phyloP scores from a whole-genome alignment of 1,139 yeast species.

The Wickerhamomyces sp. region DNA sequence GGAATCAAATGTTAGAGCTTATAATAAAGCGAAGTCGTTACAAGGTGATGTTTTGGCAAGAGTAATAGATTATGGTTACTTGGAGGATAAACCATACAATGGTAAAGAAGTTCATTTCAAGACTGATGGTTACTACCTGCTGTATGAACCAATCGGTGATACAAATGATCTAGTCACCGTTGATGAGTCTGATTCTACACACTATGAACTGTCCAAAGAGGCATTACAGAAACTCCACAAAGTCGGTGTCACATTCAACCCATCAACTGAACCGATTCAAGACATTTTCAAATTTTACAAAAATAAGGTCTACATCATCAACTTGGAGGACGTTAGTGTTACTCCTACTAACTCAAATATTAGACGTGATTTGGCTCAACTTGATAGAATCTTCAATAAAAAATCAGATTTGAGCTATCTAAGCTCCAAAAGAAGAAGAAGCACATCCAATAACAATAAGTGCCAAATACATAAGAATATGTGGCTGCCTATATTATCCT shows the following conservation, averaged over 20 bases:
- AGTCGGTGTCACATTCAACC: conserved; percentile 18
- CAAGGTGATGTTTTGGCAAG: conserved; percentile 21
- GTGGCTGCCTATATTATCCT: background rate
- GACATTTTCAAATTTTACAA: conserved; percentile 18
- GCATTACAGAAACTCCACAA: conserved; percentile 15
- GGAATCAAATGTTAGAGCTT: conserved; percentile 19
- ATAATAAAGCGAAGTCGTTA: conserved; percentile 9
- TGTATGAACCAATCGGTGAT: conserved; percentile 19
- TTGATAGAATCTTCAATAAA: conserved; percentile 13
- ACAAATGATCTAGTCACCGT: conserved; percentile 11
- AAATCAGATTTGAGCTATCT: conserved; percentile 2
- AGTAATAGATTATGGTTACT: conserved; percentile 20
- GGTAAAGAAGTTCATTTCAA: conserved; percentile 15
- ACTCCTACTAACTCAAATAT: conserved; percentile 2
- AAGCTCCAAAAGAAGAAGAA: conserved; percentile 1
- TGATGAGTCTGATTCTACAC: conserved; percentile 8
- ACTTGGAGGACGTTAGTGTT: conserved; percentile 16
- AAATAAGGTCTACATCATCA: conserved; percentile 16
- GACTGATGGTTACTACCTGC: conserved; percentile 22
- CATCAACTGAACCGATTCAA: conserved; percentile 7
- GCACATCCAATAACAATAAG: background rate
- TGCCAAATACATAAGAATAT: background rate
- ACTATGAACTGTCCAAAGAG: conserved; percentile 13
- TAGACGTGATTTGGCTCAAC: conserved; percentile 11
- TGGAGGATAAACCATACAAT: conserved; percentile 20